Evolutionary conservation across 306 rosid species (phyloP).

Genomic region (Aeschynomene evenia): DNA sequence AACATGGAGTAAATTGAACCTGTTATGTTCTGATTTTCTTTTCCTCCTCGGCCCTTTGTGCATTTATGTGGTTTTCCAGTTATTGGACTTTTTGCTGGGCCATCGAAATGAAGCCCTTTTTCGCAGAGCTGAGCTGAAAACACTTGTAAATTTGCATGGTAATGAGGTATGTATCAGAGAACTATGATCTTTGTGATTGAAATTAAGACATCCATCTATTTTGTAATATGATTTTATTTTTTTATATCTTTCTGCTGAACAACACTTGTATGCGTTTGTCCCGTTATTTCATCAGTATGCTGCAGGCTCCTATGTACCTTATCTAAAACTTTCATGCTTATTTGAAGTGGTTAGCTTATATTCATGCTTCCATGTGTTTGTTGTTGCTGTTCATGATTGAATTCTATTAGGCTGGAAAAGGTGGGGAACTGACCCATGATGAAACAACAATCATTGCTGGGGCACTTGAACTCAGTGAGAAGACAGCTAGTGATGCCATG

Average conservation of each 20-base stretch:
- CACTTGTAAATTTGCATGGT: constrained; percentile 84
- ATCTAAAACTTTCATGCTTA: constrained; percentile 15
- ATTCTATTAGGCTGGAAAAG: constrained; percentile 88
- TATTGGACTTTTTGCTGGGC: constrained; percentile 80
- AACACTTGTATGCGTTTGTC: neutral
- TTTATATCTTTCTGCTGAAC: neutral
- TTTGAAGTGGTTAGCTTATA: constrained; percentile 1
- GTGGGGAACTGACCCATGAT: constrained; percentile 97
- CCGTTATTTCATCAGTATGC: constrained; percentile 5
- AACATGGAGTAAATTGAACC: neutral
- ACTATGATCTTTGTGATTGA: neutral
- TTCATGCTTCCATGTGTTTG: constrained; percentile 20
- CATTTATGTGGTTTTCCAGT: constrained; percentile 52
- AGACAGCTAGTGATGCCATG: constrained; percentile 88
- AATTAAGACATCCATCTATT: neutral
- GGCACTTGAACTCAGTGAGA: constrained; percentile 84
- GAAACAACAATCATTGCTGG: constrained; percentile 98
- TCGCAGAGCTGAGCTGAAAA: constrained; percentile 95
- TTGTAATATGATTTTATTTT: neutral
- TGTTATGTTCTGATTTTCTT: constrained; percentile 1
- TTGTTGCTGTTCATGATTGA: constrained; percentile 27
- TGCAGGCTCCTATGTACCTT: constrained; percentile 1
- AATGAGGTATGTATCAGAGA: constrained; percentile 72
- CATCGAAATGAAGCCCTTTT: constrained; percentile 80
- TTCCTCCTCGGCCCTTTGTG: constrained; percentile 16